Evolutionary conservation across 345 rosid species (phyloP), one percentile per base, ranked within the genome.

Genomic region (Populus alba): DNA sequence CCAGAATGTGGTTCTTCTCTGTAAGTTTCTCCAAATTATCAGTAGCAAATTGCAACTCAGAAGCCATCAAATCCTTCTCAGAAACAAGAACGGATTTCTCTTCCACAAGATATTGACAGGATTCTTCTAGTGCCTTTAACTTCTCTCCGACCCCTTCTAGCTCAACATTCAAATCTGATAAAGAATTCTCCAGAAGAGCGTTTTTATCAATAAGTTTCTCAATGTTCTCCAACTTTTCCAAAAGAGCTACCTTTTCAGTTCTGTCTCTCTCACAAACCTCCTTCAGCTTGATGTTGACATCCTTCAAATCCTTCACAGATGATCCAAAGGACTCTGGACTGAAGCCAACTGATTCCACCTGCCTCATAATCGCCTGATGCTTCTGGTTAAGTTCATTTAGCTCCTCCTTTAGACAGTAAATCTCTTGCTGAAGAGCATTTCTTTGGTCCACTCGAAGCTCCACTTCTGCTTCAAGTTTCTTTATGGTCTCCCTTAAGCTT

Each of bases 371-470:
- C 27, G 27, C 27, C 27, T 27, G 27, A 27, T 27, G 27, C 27
- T 85, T 91, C 90, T 85, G 91, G 81, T 86, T 92, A 33, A 90
- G 88, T 57, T 84, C 93, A 84, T 92, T 90, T 76, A 97, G 78
- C 75, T 94, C 99, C 88, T 97, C 97, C 85, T 94, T 91, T 77
- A 97, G 91, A 86, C 97, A 92, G 81, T 94, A 94, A 82, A 92
- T 91, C 83, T 94, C 99, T 84, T 97, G 98, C 90, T 94, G 99
- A 82, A 94, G 92, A 82, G 97, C 97, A 86, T 92, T 97, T 82
- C 98, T 89, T 80, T 92, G 90, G 81, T 92, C 94, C 83, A 90
- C 90, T 79, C 97, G 89, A 80, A 91, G 88, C 81, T 90, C 94
- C 76, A 97, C 92, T 81, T 96, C 98, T n/a, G 90, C 87, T 84